Percentiles rank a stretch among this genome's conserved stretches.
Evolutionary conservation across 345 rosid species (phyloP).

Genomic region (Populus deltoides): DNA sequence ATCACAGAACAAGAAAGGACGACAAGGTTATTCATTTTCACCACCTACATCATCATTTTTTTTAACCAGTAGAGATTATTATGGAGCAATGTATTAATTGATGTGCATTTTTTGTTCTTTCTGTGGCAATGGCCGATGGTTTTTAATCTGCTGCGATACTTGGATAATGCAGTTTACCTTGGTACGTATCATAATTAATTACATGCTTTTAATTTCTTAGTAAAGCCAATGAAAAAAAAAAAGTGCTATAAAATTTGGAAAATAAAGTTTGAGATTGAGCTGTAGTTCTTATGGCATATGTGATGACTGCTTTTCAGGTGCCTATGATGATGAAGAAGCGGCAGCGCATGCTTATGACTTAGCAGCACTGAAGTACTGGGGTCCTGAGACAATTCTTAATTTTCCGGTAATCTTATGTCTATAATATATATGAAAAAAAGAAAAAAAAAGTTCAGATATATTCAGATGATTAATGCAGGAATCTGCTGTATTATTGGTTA

Average conservation of each 20-base stretch:
- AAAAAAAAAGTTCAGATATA: neutral
- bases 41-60: neutral
- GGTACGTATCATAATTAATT: slow-evolving; percentile 11
- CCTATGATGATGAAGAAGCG: slow-evolving; percentile 82
- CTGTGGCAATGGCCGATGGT: neutral
- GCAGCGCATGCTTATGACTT: slow-evolving; percentile 95
- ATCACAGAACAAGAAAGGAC: slow-evolving; percentile 74
- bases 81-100: neutral
- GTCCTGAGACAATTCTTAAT: slow-evolving; percentile 74
- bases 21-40: slow-evolving; percentile 50
- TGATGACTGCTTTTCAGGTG: slow-evolving; percentile 38
- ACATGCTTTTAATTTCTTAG: neutral
- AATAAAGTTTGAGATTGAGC: neutral
- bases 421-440: too few relatives aligned
- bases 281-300: neutral
- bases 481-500: neutral
- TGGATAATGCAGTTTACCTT: slow-evolving; percentile 13
- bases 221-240: neutral
- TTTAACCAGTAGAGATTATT: neutral
- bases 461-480: neutral
- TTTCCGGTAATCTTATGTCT: slow-evolving; percentile 53
- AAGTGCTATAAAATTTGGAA: neutral
- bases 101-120: neutral
- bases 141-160: neutral
- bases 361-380: slow-evolving; percentile 96